A percentile compares a stretch with the other conserved stretches of the same genome.
Evolutionary conservation across 805 yeast genomes (phyloP).

Genomic region (Hanseniaspora lachancei): DNA sequence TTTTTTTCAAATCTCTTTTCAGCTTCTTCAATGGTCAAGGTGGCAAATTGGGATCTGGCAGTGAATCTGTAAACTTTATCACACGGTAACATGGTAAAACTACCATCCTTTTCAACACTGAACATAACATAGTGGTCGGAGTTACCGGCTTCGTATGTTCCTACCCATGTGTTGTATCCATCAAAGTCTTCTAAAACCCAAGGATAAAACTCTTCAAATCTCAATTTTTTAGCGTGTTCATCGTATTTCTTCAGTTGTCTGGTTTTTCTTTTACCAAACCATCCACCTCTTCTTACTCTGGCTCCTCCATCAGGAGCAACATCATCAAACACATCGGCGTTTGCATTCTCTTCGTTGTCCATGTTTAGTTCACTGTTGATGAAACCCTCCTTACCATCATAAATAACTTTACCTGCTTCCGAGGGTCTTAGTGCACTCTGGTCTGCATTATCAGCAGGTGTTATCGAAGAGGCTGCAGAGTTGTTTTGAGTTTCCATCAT

Average conservation of each 20-base stretch:
- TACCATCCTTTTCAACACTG: conserved; percentile 69
- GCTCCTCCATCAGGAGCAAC: conserved; percentile 93
- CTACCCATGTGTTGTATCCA: conserved; percentile 87
- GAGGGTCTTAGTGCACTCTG: conserved; percentile 21
- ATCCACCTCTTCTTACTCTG: conserved; percentile 39
- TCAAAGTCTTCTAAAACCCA: conserved; percentile 98
- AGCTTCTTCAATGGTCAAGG: conserved; percentile 89
- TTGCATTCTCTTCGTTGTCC: conserved; percentile 2
- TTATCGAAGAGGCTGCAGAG: not conserved
- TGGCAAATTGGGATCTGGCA: conserved; percentile 83
- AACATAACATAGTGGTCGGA: conserved; percentile 76
- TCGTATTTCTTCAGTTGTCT: conserved; percentile 70
- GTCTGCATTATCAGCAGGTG: conserved; percentile 21
- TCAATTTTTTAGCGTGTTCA: conserved; percentile 65
- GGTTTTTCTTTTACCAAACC: conserved; percentile 56
- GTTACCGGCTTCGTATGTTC: conserved; percentile 81
- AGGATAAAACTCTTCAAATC: conserved; percentile 94
- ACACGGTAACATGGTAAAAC: conserved; percentile 84
- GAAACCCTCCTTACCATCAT: conserved; percentile 29
- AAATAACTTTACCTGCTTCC: conserved; percentile 31
- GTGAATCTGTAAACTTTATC: conserved; percentile 90
- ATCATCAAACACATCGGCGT: conserved; percentile 35
- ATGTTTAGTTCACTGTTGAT: conserved; percentile 31
- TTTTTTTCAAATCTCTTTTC: conserved; percentile 84
- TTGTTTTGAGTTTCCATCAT: conserved; percentile 12